A percentile compares a stretch with the other conserved stretches of the same genome.
phyloP scores from a whole-genome alignment of 805 yeast species.

The Metschnikowia proteae region DNA sequence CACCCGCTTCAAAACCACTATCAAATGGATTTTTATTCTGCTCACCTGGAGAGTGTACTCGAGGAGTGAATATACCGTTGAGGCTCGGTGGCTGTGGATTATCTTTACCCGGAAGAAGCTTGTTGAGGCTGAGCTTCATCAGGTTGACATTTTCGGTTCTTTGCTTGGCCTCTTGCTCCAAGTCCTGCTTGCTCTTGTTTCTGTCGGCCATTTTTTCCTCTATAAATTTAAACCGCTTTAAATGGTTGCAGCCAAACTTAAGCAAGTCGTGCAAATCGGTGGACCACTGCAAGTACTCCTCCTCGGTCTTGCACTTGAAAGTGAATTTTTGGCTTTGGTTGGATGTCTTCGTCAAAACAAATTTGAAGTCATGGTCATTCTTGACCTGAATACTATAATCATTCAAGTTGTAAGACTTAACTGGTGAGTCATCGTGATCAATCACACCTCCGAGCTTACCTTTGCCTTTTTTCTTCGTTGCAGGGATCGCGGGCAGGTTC shows the following conservation, averaged over 20 bases:
- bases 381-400: constrained; percentile 32
- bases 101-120: constrained; percentile 13
- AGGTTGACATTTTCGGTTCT: constrained; percentile 7
- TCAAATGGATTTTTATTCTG: constrained; percentile 39
- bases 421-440: constrained; percentile 38
- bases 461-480: constrained; percentile 19
- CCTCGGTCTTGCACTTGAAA: constrained; percentile 43
- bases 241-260: constrained; percentile 40
- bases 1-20: constrained; percentile 16
- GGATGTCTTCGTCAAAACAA: constrained; percentile 28
- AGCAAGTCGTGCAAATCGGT: constrained; percentile 52
- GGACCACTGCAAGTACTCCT: constrained; percentile 50
- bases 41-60: constrained; percentile 31
- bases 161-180: neutral
- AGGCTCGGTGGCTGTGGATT: constrained; percentile 19
- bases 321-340: constrained; percentile 30
- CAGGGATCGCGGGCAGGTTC: constrained; percentile 10
- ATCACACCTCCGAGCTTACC: constrained; percentile 39
- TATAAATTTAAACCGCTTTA: constrained; percentile 48
- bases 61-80: constrained; percentile 38
- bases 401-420: constrained; percentile 40
- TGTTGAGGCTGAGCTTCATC: constrained; percentile 15
- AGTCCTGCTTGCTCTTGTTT: constrained; percentile 8
- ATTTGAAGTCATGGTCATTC: constrained; percentile 33
- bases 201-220: constrained; percentile 37